Conservation (phyloP, 1,284 basidiomycete genomes). For the Albatrellus sp. region DNA sequence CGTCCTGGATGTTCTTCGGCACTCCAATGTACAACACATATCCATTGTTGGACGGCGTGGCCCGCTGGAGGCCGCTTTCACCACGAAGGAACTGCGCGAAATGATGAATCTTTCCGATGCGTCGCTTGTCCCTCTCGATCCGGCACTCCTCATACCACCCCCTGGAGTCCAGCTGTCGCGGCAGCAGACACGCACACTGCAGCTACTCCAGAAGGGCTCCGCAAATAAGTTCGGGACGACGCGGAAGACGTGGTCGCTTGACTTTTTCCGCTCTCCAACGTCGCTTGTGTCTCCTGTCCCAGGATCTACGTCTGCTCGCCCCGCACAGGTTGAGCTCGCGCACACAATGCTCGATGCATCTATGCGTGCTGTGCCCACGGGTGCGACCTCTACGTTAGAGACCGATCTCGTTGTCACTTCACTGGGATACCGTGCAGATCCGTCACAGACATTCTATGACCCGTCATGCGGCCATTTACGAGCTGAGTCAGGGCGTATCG, state of each 20-base stretch:
- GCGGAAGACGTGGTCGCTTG: slow-evolving; percentile 64
- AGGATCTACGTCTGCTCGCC: slow-evolving; percentile 12
- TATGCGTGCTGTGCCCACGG: slow-evolving; percentile 49
- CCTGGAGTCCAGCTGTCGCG: slow-evolving; percentile 32
- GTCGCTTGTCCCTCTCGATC: slow-evolving; percentile 50
- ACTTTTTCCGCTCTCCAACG: slow-evolving; percentile 68
- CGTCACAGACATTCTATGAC: slow-evolving; percentile 40
- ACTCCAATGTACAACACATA: slow-evolving; percentile 63
- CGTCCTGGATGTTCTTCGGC: slow-evolving; percentile 61
- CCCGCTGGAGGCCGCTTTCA: slow-evolving; percentile 84
- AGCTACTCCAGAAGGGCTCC: slow-evolving; percentile 61
- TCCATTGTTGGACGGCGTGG: slow-evolving; percentile 82
- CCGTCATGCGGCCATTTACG: slow-evolving; percentile 40
- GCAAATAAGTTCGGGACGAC: slow-evolving; percentile 34
- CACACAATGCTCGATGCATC: slow-evolving; percentile 47
- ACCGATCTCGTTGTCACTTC: slow-evolving; percentile 83
- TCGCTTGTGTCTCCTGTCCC: slow-evolving; percentile 17
- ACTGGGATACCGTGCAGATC: slow-evolving; percentile 77
- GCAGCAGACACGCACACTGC: slow-evolving; percentile 55
- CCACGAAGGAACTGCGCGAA: slow-evolving; percentile 90
- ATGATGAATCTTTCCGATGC: slow-evolving; percentile 71
- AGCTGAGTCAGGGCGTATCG: slow-evolving; percentile 38
- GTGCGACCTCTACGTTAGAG: slow-evolving; percentile 33
- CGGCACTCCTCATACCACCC: slow-evolving; percentile 28
- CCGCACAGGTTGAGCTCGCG: slow-evolving; percentile 24